Evolutionary conservation across 1,284 basidiomycete genomes (phyloP).

Genomic region (Ustilago vetiveriae): DNA sequence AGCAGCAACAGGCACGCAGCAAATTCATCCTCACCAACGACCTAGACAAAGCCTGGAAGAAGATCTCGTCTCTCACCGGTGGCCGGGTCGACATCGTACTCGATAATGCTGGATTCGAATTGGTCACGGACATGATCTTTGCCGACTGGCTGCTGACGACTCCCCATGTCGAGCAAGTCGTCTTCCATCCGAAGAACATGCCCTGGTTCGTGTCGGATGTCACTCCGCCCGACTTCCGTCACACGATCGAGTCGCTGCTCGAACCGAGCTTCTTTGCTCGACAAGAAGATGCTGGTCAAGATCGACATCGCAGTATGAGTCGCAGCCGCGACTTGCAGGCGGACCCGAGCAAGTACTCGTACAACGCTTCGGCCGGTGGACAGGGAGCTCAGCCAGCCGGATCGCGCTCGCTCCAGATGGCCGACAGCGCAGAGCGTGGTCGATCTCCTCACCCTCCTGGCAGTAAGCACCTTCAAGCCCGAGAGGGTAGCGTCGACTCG

Average conservation of each 20-base stretch:
- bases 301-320: constrained; percentile 44
- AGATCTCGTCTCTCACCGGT: constrained; percentile 73
- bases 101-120: constrained; percentile 92
- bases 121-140: constrained; percentile 92
- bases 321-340: constrained; percentile 45
- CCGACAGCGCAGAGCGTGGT: constrained; percentile 32
- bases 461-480: constrained; percentile 39
- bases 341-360: constrained; percentile 38
- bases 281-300: constrained; percentile 25
- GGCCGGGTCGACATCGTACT: constrained; percentile 85
- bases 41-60: constrained; percentile 78
- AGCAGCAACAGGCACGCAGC: constrained; percentile 54
- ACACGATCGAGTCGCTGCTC: constrained; percentile 69
- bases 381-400: constrained; percentile 19
- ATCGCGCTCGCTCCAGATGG: constrained; percentile 45
- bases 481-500: constrained; percentile 52
- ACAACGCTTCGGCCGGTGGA: constrained; percentile 21
- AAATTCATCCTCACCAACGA: constrained; percentile 87
- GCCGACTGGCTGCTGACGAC: constrained; percentile 77
- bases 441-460: constrained; percentile 47
- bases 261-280: constrained; percentile 72
- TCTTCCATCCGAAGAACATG: constrained; percentile 66
- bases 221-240: constrained; percentile 63
- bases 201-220: constrained; percentile 66
- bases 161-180: constrained; percentile 57